Evolutionary conservation across 2,329 filamentous ascomycete genomes (phyloP), one percentile per base, ranked within the genome.

Genomic region (Lachnellula occidentalis): DNA sequence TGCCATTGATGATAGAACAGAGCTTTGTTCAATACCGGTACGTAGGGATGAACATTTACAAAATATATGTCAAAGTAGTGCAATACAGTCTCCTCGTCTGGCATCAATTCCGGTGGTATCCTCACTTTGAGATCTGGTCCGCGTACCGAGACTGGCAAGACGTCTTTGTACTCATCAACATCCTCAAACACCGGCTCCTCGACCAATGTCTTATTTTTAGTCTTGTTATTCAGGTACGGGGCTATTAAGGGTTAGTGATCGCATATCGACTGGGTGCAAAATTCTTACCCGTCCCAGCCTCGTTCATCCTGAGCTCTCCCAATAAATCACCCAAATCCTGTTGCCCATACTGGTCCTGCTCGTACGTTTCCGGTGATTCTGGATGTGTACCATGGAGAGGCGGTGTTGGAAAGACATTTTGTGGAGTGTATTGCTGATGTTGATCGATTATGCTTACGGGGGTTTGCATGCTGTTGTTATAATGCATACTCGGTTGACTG

Each of bases 1-100:
- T 88, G 84, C 92, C 92, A 97, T 72, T 96, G 91, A 43, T 90
- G 85, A 66, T 94, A 95, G 64, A 97, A 88, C 39, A 86, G 78
- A 2, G 80, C 75, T 65, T 90, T 88, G 72, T 94, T 92, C 51
- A 97, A 75, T 3, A 97, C 90, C 0, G 92, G 92, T 2, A 95
- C 85, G 64, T 96, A 97, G 0, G 92, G 92, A 66, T 97, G 94
- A 34, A 96, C 88, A 62, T 96, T 86, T 34, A 79, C 76, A 70
- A 97, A 97, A 69, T 90, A 97, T 43, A 95, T 87, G 39, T 94
- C 85, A 68, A 97, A 95, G 68, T 94, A 95, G 36, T 88, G 81
- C 67, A 91, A 75, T 4, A 86, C 86, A 36, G 89, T 89, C 45
- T 90, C 85, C 34, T 96, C 90, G 31, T 87, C 81, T 1, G 92